Percentiles rank a stretch among this genome's conserved stretches.
These are phyloP conservation scores for Zoysia japonica DNA, from an alignment of 176 grass and related monocot species.

Conservation along the genomic window DNA sequence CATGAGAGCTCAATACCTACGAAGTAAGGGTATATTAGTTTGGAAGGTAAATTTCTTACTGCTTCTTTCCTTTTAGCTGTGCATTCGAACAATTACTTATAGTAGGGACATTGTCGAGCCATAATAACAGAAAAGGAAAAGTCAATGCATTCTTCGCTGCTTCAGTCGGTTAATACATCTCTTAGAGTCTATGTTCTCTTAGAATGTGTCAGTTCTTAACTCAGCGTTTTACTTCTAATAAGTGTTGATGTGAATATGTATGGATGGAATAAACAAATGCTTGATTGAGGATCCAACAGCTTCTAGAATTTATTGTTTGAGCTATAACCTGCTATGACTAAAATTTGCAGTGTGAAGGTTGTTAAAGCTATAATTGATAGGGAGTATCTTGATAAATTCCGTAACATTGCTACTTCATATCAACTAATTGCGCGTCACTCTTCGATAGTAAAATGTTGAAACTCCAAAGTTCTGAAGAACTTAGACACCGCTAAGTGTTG, in stretches of 20 bases:
- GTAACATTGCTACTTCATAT: not conserved
- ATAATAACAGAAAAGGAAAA: conserved; percentile 5
- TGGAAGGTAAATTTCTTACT: conserved; percentile 79
- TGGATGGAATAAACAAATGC: not conserved
- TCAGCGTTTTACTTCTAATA: not conserved
- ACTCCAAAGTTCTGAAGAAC: not conserved
- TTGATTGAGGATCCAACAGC: not conserved
- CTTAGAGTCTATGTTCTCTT: not conserved
- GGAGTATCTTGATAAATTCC: not conserved
- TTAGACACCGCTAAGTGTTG: not conserved
- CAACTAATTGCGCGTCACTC: not conserved
- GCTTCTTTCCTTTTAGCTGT: conserved; percentile 7
- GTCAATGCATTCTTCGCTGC: not conserved
- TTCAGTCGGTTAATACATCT: conserved; percentile 8
- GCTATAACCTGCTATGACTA: not conserved
- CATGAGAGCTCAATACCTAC: conserved; percentile 96
- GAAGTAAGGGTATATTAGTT: conserved; percentile 92
- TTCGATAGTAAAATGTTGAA: not conserved
- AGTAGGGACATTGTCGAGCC: not conserved
- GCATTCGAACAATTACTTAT: not conserved
- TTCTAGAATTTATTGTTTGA: not conserved
- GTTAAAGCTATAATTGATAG: not conserved
- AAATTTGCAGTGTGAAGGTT: not conserved
- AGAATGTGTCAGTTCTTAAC: not conserved
- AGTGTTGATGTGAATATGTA: not conserved